These are phyloP conservation scores for Tetrapyrgos nigripes DNA, from an alignment of 1,284 basidiomycete species.

Conservation along the genomic window DNA sequence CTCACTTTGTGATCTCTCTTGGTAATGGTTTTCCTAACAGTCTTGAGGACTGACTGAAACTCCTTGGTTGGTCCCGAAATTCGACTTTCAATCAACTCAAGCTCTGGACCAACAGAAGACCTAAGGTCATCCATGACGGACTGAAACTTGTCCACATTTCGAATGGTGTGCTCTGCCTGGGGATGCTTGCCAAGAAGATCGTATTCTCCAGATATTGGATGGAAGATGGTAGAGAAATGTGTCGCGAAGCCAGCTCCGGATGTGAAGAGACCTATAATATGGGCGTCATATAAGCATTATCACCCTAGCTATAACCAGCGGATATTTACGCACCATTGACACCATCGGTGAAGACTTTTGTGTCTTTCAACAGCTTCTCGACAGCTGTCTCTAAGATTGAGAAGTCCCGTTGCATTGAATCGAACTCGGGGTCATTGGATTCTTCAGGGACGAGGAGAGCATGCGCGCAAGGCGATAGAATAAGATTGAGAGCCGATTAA, in stretches of 20 bases:
- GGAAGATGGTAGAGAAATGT: conserved; percentile 82
- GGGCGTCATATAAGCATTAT: too few relatives aligned
- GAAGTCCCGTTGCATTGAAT: conserved; percentile 84
- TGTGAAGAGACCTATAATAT: conserved; percentile 81
- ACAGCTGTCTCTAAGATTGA: conserved; percentile 79
- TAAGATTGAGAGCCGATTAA: background rate
- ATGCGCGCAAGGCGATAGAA: background rate
- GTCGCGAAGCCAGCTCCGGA: conserved; percentile 80
- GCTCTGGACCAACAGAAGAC: conserved; percentile 83
- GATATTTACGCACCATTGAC: conserved; percentile 65
- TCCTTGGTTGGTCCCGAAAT: conserved; percentile 91
- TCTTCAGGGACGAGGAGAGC: conserved; percentile 47
- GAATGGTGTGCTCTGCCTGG: conserved; percentile 78
- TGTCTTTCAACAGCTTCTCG: conserved; percentile 93
- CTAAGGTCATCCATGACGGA: conserved; percentile 86
- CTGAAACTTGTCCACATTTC: conserved; percentile 78
- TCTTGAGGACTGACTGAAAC: conserved; percentile 85
- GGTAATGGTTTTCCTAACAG: conserved; percentile 91
- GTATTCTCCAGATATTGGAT: conserved; percentile 84
- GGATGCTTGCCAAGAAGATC: conserved; percentile 84
- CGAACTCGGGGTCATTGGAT: conserved; percentile 88
- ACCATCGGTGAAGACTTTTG: conserved; percentile 86
- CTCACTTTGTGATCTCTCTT: conserved; percentile 96
- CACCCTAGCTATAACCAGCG: too few relatives aligned
- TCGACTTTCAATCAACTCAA: conserved; percentile 93